These are phyloP conservation scores for Cokeromyces recurvatus DNA, from an alignment of 371 early-diverging fungal genomes.

Conservation along the genomic window DNA sequence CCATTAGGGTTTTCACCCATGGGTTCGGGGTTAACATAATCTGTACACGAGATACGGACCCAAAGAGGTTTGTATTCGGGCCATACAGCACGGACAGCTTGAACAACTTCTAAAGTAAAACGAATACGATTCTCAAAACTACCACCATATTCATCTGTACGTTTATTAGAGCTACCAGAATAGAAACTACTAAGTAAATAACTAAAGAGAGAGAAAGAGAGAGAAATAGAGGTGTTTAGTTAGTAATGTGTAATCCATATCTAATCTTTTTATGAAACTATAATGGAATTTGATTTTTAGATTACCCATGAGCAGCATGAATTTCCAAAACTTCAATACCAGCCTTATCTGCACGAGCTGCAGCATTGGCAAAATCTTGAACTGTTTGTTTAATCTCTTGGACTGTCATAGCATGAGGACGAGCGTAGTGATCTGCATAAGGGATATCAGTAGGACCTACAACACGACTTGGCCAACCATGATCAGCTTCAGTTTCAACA, in stretches of 20 bases:
- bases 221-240: slow-evolving; percentile 58
- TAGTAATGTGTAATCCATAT: slow-evolving; percentile 49
- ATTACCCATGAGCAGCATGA: slow-evolving; percentile 64
- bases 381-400: slow-evolving; percentile 59
- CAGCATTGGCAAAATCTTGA: slow-evolving; percentile 64
- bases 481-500: slow-evolving; percentile 56
- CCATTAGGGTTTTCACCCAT: slow-evolving; percentile 24
- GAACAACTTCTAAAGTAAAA: slow-evolving; percentile 56
- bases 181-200: slow-evolving; percentile 76
- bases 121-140: slow-evolving; percentile 71
- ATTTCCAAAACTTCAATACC: slow-evolving; percentile 86
- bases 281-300: no score
- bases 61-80: slow-evolving; percentile 74
- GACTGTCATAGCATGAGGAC: slow-evolving; percentile 57
- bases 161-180: slow-evolving; percentile 71
- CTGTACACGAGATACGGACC: slow-evolving; percentile 69
- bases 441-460: slow-evolving; percentile 63
- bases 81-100: slow-evolving; percentile 64
- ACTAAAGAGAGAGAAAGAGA: slow-evolving; percentile 77
- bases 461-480: slow-evolving; percentile 78
- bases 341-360: slow-evolving; percentile 66
- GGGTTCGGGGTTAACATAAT: slow-evolving; percentile 47
- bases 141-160: slow-evolving; percentile 81
- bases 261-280: no score
- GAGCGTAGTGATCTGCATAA: slow-evolving; percentile 31